Evolutionary conservation across 2,329 filamentous ascomycete species (phyloP).

Genomic region (Herpotrichia juniperi): DNA sequence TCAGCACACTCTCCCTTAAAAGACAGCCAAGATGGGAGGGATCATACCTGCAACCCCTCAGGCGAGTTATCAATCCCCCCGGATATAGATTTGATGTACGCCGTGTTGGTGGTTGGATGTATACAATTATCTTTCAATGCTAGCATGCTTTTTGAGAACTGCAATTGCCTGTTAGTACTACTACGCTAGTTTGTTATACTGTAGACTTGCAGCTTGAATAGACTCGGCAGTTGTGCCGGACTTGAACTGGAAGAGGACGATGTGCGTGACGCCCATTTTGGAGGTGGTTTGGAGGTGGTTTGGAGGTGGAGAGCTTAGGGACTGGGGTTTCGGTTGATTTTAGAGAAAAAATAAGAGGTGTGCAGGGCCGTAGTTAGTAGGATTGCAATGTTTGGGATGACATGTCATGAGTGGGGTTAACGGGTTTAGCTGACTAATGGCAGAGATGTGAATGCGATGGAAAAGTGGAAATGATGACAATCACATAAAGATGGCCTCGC

Average conservation of each 20-base stretch:
- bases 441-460: no score
- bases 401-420: no score
- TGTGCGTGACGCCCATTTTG: constrained; percentile 65
- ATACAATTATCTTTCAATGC: constrained; percentile 62
- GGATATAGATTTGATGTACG: constrained; percentile 62
- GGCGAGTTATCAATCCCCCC: constrained; percentile 66
- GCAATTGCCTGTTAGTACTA: background rate
- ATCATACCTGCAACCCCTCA: constrained; percentile 63
- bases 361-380: no score
- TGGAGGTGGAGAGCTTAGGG: no score
- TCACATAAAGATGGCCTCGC: no score
- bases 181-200: background rate
- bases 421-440: no score
- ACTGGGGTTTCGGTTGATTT: no score
- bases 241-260: constrained; percentile 66
- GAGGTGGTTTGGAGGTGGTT: background rate
- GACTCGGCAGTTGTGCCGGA: constrained; percentile 49
- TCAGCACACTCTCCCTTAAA: background rate
- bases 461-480: no score
- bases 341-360: no score
- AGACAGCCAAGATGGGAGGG: background rate
- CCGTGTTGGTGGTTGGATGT: constrained; percentile 58
- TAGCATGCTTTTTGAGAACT: constrained; percentile 62
- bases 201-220: constrained; percentile 6
- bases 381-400: background rate